A percentile compares a stretch with the other conserved stretches of the same genome.
Evolutionary conservation across 495 filamentous ascomycete species (phyloP).

Genomic region (Bacidia rubella): DNA sequence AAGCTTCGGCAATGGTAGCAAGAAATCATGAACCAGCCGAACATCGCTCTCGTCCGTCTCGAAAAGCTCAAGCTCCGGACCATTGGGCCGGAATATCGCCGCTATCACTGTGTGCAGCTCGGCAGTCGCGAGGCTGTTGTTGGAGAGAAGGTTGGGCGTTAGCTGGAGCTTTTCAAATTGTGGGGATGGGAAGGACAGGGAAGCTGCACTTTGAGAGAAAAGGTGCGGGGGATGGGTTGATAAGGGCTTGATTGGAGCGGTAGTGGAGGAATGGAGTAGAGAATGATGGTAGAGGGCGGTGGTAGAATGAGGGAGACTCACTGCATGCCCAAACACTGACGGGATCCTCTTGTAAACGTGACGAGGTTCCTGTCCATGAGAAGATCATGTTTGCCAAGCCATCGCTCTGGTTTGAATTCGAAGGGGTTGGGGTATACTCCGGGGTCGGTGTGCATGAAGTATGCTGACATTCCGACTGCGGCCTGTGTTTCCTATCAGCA

Average conservation of each 20-base stretch:
- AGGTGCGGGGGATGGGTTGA: no score
- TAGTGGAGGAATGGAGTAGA: no score
- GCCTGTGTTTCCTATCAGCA: constrained; percentile 10
- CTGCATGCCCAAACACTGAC: constrained; percentile 23
- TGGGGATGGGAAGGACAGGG: no score
- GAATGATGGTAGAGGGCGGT: no score
- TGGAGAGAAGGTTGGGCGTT: no score
- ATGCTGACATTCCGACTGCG: constrained; percentile 29
- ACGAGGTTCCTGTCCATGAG: constrained; percentile 15
- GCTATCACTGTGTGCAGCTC: constrained; percentile 26
- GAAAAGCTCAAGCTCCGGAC: constrained; percentile 22
- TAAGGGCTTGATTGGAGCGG: no score
- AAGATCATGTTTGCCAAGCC: constrained; percentile 16
- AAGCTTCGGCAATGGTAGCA: constrained; percentile 23
- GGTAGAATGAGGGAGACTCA: constrained; percentile 3
- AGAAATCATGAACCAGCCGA: constrained; percentile 24
- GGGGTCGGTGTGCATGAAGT: constrained; percentile 29
- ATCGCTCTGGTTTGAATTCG: constrained; percentile 32
- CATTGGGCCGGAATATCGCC: constrained; percentile 20
- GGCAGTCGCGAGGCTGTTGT: constrained; percentile 24
- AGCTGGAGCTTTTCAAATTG: no score
- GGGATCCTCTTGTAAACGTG: constrained; percentile 17
- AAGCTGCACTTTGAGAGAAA: no score
- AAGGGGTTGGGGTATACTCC: constrained; percentile 28
- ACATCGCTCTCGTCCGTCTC: constrained; percentile 29